phyloP scores from a whole-genome alignment of 257 asterid genomes.

The Eucommia ulmoides region DNA sequence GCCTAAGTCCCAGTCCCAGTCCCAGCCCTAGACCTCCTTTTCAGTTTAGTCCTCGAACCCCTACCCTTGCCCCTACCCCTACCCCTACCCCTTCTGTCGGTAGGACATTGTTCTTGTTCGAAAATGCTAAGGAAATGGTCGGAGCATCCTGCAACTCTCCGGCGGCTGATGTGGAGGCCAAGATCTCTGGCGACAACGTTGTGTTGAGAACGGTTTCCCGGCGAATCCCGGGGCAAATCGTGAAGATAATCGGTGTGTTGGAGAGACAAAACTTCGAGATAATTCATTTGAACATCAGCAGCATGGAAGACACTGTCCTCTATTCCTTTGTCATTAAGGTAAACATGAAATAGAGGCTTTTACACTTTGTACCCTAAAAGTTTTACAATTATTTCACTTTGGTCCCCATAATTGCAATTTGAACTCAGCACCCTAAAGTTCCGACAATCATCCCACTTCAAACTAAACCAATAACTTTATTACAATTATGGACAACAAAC shows the following conservation, averaged over 20 bases:
- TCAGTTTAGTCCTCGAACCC: conserved; percentile 35
- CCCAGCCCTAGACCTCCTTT: conserved; percentile 25
- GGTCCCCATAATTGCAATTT: no score
- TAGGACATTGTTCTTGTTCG: conserved; percentile 7
- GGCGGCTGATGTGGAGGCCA: conserved; percentile 77
- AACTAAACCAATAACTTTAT: no score
- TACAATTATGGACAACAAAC: no score
- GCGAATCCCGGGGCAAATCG: conserved; percentile 61
- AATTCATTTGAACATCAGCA: conserved; percentile 78
- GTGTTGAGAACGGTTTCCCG: conserved; percentile 52
- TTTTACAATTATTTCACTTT: no score
- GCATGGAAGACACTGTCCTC: conserved; percentile 95
- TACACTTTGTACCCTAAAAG: no score
- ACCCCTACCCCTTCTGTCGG: no score
- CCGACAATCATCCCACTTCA: no score
- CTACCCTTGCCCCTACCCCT: no score
- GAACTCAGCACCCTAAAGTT: no score
- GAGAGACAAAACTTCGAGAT: conserved; percentile 64
- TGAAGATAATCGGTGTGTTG: conserved; percentile 51
- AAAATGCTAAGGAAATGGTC: conserved; percentile 44
- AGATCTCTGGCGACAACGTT: conserved; percentile 66
- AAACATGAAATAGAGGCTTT: no score
- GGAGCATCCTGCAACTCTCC: conserved; percentile 90
- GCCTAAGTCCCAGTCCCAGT: conserved; percentile 51
- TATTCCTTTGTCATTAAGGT: conserved; percentile 90